Conservation (phyloP, 2,329 filamentous ascomycete species). For the Cladorrhinum sp. region DNA sequence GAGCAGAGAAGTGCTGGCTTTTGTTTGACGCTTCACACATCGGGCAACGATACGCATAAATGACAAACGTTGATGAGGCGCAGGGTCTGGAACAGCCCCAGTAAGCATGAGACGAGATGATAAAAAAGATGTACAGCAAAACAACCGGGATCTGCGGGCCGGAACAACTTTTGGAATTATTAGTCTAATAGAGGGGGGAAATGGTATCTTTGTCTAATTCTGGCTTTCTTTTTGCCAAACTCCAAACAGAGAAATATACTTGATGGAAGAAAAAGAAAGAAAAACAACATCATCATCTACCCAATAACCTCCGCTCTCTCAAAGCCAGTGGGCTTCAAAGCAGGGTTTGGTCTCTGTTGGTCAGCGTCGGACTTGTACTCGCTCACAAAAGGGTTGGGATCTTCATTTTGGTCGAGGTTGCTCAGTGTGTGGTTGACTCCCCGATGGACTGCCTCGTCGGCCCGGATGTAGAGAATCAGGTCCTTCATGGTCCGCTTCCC, state of each 20-base stretch:
- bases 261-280: not conserved
- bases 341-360: constrained; percentile 61
- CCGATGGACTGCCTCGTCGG: constrained; percentile 73
- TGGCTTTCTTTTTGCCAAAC: not conserved
- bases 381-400: constrained; percentile 90
- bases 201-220: constrained; percentile 3
- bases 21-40: not conserved
- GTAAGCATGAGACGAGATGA: not conserved
- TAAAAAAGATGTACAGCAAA: not conserved
- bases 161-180: not conserved
- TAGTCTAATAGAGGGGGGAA: not conserved
- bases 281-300: constrained; percentile 25
- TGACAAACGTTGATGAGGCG: not conserved
- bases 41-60: constrained; percentile 3
- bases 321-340: constrained; percentile 68
- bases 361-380: constrained; percentile 66
- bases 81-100: not conserved
- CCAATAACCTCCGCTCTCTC: constrained; percentile 75
- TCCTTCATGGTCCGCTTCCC: constrained; percentile 79
- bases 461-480: constrained; percentile 78
- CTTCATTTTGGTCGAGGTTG: constrained; percentile 78
- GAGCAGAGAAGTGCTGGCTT: no score
- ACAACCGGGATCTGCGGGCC: not conserved
- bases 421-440: constrained; percentile 95
- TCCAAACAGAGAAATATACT: not conserved